phyloP scores from a whole-genome alignment of 805 yeast genomes.

The Pichia eremophila region DNA sequence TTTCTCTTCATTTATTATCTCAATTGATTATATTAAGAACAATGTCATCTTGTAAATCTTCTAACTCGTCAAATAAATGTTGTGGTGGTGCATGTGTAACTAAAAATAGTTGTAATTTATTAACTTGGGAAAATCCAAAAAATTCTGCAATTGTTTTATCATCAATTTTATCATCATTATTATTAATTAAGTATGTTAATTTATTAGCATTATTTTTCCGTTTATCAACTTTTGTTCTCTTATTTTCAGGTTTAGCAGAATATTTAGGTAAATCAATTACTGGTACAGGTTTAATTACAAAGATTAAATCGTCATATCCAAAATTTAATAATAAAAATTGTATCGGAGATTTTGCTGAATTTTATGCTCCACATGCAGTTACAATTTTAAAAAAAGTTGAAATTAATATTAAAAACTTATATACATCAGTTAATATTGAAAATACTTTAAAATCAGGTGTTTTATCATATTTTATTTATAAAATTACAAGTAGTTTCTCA shows the following conservation, averaged over 20 bases:
- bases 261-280: conserved; percentile 61
- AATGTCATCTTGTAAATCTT: conserved; percentile 4
- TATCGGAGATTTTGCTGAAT: conserved; percentile 21
- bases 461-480: conserved; percentile 52
- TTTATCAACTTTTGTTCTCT: conserved; percentile 47
- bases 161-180: conserved; percentile 42
- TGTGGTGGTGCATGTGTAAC: conserved; percentile 26
- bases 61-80: conserved; percentile 12
- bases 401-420: conserved; percentile 41
- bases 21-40: not conserved
- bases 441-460: conserved; percentile 67
- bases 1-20: not conserved
- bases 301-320: conserved; percentile 57
- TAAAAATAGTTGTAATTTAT: conserved; percentile 27
- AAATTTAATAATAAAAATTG: conserved; percentile 16
- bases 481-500: conserved; percentile 67
- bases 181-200: conserved; percentile 55
- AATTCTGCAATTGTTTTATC: conserved; percentile 73
- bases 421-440: conserved; percentile 64
- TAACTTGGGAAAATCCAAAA: conserved; percentile 71
- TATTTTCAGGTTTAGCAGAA: conserved; percentile 63
- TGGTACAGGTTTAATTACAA: conserved; percentile 75
- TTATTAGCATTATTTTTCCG: conserved; percentile 52
- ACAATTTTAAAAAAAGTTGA: conserved; percentile 41
- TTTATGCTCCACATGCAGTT: conserved; percentile 28